phyloP scores from a whole-genome alignment of 108 stramenopile genomes.

The Nitzschia sp. region DNA sequence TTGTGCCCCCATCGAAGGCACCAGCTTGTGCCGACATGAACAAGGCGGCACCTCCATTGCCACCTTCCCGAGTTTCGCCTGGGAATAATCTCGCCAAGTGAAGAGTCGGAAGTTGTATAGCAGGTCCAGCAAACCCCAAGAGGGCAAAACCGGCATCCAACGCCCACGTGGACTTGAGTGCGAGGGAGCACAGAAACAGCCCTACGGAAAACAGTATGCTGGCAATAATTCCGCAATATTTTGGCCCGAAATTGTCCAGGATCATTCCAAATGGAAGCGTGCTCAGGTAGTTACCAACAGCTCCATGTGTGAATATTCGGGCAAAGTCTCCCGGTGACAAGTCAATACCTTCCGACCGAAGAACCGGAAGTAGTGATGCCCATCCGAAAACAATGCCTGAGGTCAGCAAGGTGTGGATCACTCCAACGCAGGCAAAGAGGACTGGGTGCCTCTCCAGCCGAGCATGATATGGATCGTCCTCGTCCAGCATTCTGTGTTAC shows the following conservation, averaged over 20 bases:
- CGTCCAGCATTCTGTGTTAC: background rate
- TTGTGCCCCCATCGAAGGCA: constrained; percentile 45
- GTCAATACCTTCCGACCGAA: constrained; percentile 27
- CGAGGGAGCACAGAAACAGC: constrained; percentile 18
- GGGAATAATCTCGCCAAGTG: constrained; percentile 38
- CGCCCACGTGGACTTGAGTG: background rate
- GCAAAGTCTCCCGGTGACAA: constrained; percentile 31
- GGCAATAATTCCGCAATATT: constrained; percentile 25
- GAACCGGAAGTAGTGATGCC: constrained; percentile 29
- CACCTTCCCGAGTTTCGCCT: constrained; percentile 6
- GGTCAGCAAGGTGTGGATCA: constrained; percentile 34
- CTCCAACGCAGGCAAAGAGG: constrained; percentile 30
- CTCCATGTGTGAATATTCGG: constrained; percentile 32
- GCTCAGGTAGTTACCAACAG: constrained; percentile 35
- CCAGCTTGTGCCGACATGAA: constrained; percentile 45
- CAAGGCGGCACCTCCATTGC: constrained; percentile 26
- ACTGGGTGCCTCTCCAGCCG: constrained; percentile 10
- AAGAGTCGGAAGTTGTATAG: constrained; percentile 41
- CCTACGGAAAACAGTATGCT: constrained; percentile 20
- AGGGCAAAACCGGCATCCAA: constrained; percentile 26
- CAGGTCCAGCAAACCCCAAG: constrained; percentile 39
- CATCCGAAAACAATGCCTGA: constrained; percentile 42
- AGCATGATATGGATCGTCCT: constrained; percentile 7
- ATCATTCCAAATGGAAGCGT: constrained; percentile 34
- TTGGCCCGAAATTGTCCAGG: constrained; percentile 30